These are phyloP conservation scores for Coffea canephora DNA, from an alignment of 257 asterid genomes.

Conservation along the genomic window DNA sequence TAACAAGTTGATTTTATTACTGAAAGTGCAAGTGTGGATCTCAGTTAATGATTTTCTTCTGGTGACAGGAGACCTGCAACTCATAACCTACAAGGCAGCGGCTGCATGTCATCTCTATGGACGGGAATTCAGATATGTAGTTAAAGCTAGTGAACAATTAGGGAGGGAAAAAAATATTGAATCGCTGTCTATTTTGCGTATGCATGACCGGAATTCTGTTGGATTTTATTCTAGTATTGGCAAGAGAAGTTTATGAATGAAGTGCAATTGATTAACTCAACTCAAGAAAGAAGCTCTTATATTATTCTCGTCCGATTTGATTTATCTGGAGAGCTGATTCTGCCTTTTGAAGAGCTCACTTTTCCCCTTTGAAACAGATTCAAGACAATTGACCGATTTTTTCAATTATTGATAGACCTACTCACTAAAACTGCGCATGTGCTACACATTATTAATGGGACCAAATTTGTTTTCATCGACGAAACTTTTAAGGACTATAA, in stretches of 20 bases:
- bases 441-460: no score
- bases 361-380: no score
- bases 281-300: not conserved
- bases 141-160: slow-evolving; percentile 38
- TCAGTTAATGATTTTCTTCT: not conserved
- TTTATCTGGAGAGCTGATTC: not conserved
- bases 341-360: not conserved
- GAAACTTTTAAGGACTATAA: no score
- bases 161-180: slow-evolving; percentile 46
- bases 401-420: no score
- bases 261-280: not conserved
- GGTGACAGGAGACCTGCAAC: slow-evolving; percentile 61
- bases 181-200: slow-evolving; percentile 45
- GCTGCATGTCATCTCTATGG: slow-evolving; percentile 73
- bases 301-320: not conserved
- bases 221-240: slow-evolving; percentile 40
- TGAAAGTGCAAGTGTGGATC: not conserved
- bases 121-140: slow-evolving; percentile 47
- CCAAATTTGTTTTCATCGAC: no score
- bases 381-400: no score
- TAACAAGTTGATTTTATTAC: not conserved
- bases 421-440: no score
- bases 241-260: slow-evolving; percentile 6
- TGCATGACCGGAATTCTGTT: slow-evolving; percentile 49
- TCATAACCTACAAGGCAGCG: slow-evolving; percentile 69